These are phyloP conservation scores for Nitzschia sp. DNA, from an alignment of 108 stramenopile species.

Conservation along the genomic window DNA sequence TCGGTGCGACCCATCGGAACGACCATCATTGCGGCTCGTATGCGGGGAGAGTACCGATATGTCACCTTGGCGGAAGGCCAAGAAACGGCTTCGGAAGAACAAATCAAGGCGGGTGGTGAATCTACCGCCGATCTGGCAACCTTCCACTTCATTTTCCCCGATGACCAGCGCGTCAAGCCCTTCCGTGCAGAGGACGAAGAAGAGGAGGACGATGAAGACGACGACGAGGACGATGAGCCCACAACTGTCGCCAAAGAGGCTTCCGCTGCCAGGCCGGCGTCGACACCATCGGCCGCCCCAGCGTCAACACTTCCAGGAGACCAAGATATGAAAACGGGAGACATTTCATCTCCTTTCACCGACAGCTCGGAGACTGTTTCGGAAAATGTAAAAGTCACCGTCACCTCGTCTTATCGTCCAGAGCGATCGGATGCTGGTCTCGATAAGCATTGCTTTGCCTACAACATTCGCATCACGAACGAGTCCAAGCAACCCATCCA, in stretches of 20 bases:
- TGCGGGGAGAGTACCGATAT: slow-evolving; percentile 83
- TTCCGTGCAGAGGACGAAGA: slow-evolving; percentile 66
- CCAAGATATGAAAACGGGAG: slow-evolving; percentile 80
- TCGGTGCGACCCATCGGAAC: slow-evolving; percentile 81
- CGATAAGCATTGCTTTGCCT: slow-evolving; percentile 91
- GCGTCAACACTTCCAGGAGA: slow-evolving; percentile 80
- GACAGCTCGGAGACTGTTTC: slow-evolving; percentile 73
- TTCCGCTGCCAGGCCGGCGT: slow-evolving; percentile 10
- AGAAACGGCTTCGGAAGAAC: slow-evolving; percentile 70
- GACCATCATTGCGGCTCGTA: slow-evolving; percentile 81
- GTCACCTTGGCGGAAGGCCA: slow-evolving; percentile 61
- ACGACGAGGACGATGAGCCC: slow-evolving; percentile 48
- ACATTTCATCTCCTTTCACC: slow-evolving; percentile 49
- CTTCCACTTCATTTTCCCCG: slow-evolving; percentile 87
- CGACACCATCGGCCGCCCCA: slow-evolving; percentile 27
- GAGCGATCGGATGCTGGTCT: slow-evolving; percentile 80
- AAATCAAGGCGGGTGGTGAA: slow-evolving; percentile 72
- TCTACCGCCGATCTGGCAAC: slow-evolving; percentile 69
- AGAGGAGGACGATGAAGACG: slow-evolving; percentile 82
- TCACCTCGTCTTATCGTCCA: slow-evolving; percentile 85
- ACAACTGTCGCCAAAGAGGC: slow-evolving; percentile 24
- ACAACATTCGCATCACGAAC: slow-evolving; percentile 95
- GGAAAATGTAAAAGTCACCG: slow-evolving; percentile 75
- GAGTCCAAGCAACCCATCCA: slow-evolving; percentile 73
- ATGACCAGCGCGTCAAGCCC: slow-evolving; percentile 84